These are phyloP conservation scores for Colletotrichum tabaci DNA, from an alignment of 2,329 filamentous ascomycete species.

Conservation along the genomic window DNA sequence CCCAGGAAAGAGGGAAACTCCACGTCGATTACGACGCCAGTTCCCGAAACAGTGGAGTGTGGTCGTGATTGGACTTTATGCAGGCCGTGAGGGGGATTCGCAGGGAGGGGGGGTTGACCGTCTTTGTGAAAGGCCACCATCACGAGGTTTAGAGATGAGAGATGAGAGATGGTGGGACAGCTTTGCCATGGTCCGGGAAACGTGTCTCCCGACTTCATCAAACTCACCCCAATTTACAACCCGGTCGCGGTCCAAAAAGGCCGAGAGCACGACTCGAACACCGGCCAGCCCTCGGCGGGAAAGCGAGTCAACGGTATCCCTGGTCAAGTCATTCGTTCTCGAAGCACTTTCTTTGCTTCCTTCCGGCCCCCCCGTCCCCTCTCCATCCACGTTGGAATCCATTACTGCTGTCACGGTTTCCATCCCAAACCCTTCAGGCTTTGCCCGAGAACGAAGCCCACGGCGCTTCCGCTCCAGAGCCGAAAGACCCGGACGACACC, in stretches of 20 bases:
- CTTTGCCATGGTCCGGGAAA: no score
- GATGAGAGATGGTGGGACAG: no score
- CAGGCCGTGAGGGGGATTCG: not conserved
- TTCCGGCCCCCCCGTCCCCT: not conserved
- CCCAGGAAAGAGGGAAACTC: not conserved
- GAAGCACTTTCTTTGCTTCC: conserved; percentile 1
- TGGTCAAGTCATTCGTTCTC: not conserved
- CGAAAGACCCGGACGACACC: not conserved
- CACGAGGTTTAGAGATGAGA: not conserved
- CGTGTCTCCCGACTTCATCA: not conserved
- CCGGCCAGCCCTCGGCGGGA: not conserved
- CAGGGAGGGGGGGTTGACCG: no score
- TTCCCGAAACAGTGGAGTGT: conserved; percentile 24
- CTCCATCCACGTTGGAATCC: not conserved
- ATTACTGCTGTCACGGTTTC: not conserved
- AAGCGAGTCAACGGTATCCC: conserved; percentile 13
- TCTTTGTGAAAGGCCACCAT: not conserved
- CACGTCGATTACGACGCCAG: conserved; percentile 20
- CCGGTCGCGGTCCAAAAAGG: not conserved
- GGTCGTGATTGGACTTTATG: conserved; percentile 18
- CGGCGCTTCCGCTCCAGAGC: not conserved
- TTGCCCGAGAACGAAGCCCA: not conserved
- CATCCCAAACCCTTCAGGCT: not conserved
- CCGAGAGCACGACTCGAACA: conserved; percentile 29
- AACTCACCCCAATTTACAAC: conserved; percentile 2